phyloP scores from a whole-genome alignment of 2,329 filamentous ascomycete species.

The Beauveria scarabaeidicola region DNA sequence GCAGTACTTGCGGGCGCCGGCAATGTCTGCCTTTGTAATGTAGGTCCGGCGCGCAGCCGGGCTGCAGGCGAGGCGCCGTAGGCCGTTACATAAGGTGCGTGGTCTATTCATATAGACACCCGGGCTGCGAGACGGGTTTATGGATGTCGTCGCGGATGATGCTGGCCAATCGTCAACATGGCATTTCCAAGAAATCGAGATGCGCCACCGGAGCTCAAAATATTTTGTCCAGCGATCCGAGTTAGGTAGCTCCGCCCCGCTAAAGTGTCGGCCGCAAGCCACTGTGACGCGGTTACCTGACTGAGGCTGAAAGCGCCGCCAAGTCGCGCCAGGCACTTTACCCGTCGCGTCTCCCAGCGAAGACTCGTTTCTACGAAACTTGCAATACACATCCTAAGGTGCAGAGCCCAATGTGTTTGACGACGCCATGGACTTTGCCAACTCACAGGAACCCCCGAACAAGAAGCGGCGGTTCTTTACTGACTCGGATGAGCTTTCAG shows the following conservation, averaged over 20 bases:
- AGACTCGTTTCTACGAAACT: neutral
- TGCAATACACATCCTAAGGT: neutral
- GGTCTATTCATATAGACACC: conserved; percentile 30
- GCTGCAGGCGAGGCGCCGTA: conserved; percentile 26
- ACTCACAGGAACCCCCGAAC: conserved; percentile 33
- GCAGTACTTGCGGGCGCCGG: conserved; percentile 47
- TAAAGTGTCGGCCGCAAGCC: neutral
- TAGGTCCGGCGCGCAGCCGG: conserved; percentile 30
- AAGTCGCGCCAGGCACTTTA: conserved; percentile 22
- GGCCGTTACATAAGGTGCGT: conserved; percentile 27
- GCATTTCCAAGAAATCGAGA: conserved; percentile 15
- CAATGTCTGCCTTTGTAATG: conserved; percentile 42
- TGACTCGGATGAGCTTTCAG: conserved; percentile 24
- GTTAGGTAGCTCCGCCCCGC: neutral
- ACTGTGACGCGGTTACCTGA: conserved; percentile 29
- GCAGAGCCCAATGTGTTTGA: conserved; percentile 13
- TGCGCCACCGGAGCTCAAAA: conserved; percentile 1
- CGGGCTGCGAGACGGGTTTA: neutral
- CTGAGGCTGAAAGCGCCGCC: conserved; percentile 32
- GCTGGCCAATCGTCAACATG: conserved; percentile 15
- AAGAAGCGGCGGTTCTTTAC: conserved; percentile 36
- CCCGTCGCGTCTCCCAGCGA: conserved; percentile 30
- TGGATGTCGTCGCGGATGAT: neutral
- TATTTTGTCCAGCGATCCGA: neutral
- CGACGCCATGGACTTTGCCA: conserved; percentile 29